Evolutionary conservation across 2,329 filamentous ascomycete species (phyloP), one percentile per base, ranked within the genome.

Genomic region (Magnaporthales sp.): DNA sequence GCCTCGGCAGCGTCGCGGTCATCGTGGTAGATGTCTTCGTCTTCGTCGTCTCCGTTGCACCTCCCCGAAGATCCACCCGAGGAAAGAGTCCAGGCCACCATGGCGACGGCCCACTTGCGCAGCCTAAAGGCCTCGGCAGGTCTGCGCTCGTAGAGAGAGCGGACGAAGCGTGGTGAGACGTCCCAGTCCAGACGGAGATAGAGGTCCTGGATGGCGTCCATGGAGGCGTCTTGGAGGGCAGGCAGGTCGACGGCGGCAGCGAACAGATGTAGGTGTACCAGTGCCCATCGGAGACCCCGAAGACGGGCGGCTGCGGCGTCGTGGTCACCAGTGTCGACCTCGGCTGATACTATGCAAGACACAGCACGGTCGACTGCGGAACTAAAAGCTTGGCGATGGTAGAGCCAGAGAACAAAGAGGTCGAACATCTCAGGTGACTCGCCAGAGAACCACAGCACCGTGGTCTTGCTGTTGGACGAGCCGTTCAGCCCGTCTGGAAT

Each of bases 121-220:
- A 87, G 77, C 10, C 84, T 80, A 56, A 83, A 79, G 65, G 83
- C 79, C 46, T 80, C 77, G 30, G 79, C 73, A 13, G 80, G 73
- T 64, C 84, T 81, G 69, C 83, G 79, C n/a, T 75, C 79, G 74
- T 86, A 87, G 11, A 86, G 77, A 68, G 81, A 84, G 66, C 75
- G 73, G 67, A 87, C 75, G 63, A 87, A 80, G 29, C 76, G 75
- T 1, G 83, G 80, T 3, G 81, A 80, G 67, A 87, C 81, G 70
- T 86, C 83, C 84, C 84, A 87, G 77, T 87, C 82, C 72, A 81
- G 80, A 15, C 80, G 79, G 54, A 87, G 81, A 72, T 87, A 86
- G 19, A 87, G 74, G 70, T 87, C 85, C 73, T 87, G 85, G 22
- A 87, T 75, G 51, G 81, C 81, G 70, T 87, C 85, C 80, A 86